Evolutionary conservation across 306 rosid genomes (phyloP), one percentile per base, ranked within the genome.

Genomic region (Vigna unguiculata): DNA sequence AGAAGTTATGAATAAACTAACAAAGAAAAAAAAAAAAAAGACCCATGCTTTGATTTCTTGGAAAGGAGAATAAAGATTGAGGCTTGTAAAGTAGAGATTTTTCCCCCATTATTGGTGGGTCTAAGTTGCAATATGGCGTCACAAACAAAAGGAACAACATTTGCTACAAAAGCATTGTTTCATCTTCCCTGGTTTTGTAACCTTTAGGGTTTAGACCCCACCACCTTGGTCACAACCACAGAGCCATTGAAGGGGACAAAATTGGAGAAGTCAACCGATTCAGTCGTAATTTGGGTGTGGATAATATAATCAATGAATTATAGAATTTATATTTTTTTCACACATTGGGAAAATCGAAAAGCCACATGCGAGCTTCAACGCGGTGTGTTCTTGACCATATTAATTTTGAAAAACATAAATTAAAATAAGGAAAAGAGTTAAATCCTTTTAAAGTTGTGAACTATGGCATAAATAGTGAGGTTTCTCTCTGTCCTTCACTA

Each of bases 111-210:
- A 65, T 77, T 60, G 75, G 78, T 77, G 85, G 81, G 78, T 55
- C 80, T 74, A 81, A 61, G 13, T 5, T 8, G 47, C 64, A 72
- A 69, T 38, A 38, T 85, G 78, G 79, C 79, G 70, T 81, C 80
- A 71, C 71, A 75, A 78, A 72, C 82, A 79, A 78, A 85, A 85
- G 77, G 74, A 85, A 70, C 73, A 69, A 52, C 71, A 81, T 72
- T 75, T 82, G 72, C 71, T 40, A 24, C 38, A 77, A 80, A 80
- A 53, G 83, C 74, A 80, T 41, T 68, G 22, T 62, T 73, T 73
- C 72, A 19, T 74, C 66, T 51, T 65, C 21, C 32, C n/a, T 46
- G 57, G 64, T 60, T 51, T 72, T 71, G 46, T 48, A 68, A 61
- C 34, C 30, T 58, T 25, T 25, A 72, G 36, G 40, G 47, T 70